Percentiles rank a stretch among this genome's conserved stretches.
phyloP scores from a whole-genome alignment of 208 protist genomes.

The Herpetomonas tarakana region DNA sequence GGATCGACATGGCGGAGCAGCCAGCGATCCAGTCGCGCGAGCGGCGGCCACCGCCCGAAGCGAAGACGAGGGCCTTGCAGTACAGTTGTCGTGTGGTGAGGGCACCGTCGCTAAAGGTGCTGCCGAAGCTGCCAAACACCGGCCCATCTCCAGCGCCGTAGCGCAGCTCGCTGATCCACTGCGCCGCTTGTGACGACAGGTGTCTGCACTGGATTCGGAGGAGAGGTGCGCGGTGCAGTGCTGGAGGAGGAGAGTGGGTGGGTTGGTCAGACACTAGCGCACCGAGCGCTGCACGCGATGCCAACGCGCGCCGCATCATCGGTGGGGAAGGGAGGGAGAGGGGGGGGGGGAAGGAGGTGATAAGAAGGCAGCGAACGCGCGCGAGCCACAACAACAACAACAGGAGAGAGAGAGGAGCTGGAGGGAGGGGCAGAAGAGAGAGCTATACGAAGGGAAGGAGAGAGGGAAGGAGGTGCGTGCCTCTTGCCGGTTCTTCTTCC shows the following conservation, averaged over 20 bases:
- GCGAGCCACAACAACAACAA: too few relatives aligned
- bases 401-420: too few relatives aligned
- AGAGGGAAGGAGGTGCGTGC: too few relatives aligned
- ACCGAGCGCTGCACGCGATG: background rate
- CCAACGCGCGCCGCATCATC: background rate
- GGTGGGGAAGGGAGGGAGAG: too few relatives aligned
- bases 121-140: slow-evolving; percentile 40
- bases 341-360: too few relatives aligned
- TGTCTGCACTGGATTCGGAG: background rate
- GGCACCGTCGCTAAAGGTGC: slow-evolving; percentile 25
- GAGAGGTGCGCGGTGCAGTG: background rate
- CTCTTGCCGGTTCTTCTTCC: too few relatives aligned
- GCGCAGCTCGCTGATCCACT: slow-evolving; percentile 46
- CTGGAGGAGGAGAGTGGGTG: background rate
- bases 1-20: slow-evolving; percentile 39
- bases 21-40: slow-evolving; percentile 82
- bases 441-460: too few relatives aligned
- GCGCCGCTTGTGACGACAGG: slow-evolving; percentile 26
- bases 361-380: too few relatives aligned
- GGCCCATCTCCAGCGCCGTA: slow-evolving; percentile 52
- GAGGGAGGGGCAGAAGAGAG: too few relatives aligned
- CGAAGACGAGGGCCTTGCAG: slow-evolving; percentile 78
- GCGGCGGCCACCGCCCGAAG: slow-evolving; percentile 53
- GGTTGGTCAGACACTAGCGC: background rate
- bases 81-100: slow-evolving; percentile 61